Evolutionary conservation across 83 land plant genomes (phyloP), one percentile per base, ranked within the genome.

Genomic region (Picea engelmannii): DNA sequence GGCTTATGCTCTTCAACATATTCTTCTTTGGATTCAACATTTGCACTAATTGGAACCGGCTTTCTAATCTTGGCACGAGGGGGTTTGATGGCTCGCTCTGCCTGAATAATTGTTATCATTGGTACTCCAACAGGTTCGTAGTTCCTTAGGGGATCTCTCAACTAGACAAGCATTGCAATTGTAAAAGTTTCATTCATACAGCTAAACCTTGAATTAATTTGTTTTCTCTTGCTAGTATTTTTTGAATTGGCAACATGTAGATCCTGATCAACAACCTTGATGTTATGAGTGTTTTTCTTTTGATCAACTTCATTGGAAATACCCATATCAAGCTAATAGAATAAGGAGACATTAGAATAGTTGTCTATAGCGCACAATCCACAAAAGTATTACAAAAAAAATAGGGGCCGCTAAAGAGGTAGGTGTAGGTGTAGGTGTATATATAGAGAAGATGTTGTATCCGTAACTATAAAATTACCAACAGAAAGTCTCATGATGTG

Each of bases 21-120:
- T 4, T 76, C 78, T 61, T 84, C 69, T 38, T 38, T 38, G 25
- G 61, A 59, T n/a, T 83, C 86, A 75, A n/a, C 80, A n/a, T 66
- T 69, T 65, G 83, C 78, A 17, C 65, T 79, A 21, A 82, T 81
- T 5, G 83, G 76, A 35, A 80, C 79, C 16, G 66, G 21, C 78
- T 73, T 82, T 1, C 68, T 76, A 27, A 88, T 58, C 82, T 78
- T 88, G 13, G 86, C 77, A 58, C 49, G 60, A 42, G 88, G 88
- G 15, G 83, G 88, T 27, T 88, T 81, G 20, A 83, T 27, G 58
- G 86, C 82, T n/a, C 89, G 69, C 81, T 88, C 88, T 44, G 86
- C 88, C 66, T 88, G 90, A 47, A 86, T 88, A 40, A 88, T 69
- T 62, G 89, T 85, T 88, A 88, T 88, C 90, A 88, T 88, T 8